Percentiles rank a stretch among this genome's conserved stretches.
These are phyloP conservation scores for Umbellularia californica DNA, from an alignment of 164 flowering plant genomes.

Conservation along the genomic window DNA sequence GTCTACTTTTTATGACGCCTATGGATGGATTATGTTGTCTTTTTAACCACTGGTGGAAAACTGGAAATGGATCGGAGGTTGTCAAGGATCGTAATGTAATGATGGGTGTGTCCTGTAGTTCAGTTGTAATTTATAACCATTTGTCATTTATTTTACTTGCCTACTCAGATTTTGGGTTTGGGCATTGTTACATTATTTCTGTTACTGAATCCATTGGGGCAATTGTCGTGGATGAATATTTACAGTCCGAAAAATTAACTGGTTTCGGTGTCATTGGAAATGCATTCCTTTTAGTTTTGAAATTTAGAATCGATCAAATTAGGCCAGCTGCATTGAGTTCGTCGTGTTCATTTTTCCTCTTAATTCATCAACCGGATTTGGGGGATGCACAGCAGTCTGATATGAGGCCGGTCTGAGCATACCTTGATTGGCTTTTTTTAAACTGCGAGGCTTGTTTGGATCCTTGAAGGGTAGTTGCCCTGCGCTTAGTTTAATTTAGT, in stretches of 20 bases:
- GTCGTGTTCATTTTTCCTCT: no score
- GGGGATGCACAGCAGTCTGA: no score
- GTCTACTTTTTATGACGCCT: neutral
- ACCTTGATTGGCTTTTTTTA: no score
- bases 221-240: neutral
- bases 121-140: neutral
- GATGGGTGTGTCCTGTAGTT: neutral
- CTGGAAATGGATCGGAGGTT: neutral
- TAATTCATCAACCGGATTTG: no score
- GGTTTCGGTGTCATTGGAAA: neutral
- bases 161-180: neutral
- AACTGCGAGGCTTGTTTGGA: no score
- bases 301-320: neutral
- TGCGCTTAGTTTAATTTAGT: no score
- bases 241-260: neutral
- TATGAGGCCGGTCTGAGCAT: no score
- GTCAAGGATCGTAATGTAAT: neutral
- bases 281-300: neutral
- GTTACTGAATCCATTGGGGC: neutral
- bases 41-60: neutral
- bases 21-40: neutral
- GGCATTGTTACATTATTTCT: neutral
- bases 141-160: neutral
- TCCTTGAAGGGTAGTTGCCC: no score
- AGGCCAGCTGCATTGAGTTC: neutral